phyloP scores from a whole-genome alignment of 345 rosid genomes.

The Zanthoxylum bungeanum region DNA sequence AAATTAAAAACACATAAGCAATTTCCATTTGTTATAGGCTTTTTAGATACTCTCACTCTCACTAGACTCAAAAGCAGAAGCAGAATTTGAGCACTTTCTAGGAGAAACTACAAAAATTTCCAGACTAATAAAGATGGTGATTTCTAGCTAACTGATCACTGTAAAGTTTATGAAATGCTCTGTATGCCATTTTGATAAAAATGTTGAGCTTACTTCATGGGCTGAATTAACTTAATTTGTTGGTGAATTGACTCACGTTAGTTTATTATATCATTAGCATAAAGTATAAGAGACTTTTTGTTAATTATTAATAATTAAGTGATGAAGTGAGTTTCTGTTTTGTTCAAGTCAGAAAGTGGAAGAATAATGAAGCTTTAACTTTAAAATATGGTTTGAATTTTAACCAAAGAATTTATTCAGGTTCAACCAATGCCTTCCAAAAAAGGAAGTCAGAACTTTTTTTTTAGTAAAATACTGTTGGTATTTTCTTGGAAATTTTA shows the following conservation, averaged over 20 bases:
- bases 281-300: not conserved
- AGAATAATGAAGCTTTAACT: constrained; percentile 18
- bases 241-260: not conserved
- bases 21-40: not conserved
- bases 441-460: not conserved
- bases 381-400: constrained; percentile 12
- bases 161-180: constrained; percentile 12
- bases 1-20: too few species aligned
- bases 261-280: not conserved
- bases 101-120: not conserved
- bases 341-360: constrained; percentile 25
- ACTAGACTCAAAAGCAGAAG: not conserved
- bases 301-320: not conserved
- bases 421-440: not conserved
- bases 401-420: constrained; percentile 11
- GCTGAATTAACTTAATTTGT: not conserved
- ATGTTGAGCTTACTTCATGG: not conserved
- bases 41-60: not conserved
- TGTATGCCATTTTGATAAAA: constrained; percentile 10
- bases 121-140: not conserved
- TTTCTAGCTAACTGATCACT: not conserved
- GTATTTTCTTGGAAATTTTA: not conserved
- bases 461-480: not conserved
- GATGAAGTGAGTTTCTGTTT: not conserved
- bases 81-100: not conserved